A percentile compares a stretch with the other conserved stretches of the same genome.
phyloP scores from a whole-genome alignment of 306 rosid species.

The Arachis hypogaea region DNA sequence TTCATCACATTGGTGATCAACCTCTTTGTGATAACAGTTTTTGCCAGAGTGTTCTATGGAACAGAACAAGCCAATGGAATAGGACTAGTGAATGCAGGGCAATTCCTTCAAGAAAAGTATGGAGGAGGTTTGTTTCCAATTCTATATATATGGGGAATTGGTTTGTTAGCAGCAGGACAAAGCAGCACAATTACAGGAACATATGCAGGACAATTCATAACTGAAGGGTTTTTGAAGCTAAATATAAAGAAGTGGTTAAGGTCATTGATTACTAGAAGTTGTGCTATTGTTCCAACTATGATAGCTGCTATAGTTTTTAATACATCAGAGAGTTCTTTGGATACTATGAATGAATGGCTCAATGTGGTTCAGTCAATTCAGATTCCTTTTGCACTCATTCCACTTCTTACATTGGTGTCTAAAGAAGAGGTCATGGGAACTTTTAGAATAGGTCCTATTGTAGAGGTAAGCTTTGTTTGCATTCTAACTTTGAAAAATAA shows the following conservation, averaged over 20 bases:
- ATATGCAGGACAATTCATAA: constrained; percentile 76
- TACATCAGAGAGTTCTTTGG: constrained; percentile 70
- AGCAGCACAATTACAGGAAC: constrained; percentile 74
- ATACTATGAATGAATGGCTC: constrained; percentile 77
- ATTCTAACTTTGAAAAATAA: too few species aligned
- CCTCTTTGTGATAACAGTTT: constrained; percentile 64
- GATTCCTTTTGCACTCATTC: constrained; percentile 83
- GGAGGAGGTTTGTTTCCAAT: constrained; percentile 75
- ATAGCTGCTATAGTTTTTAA: constrained; percentile 65
- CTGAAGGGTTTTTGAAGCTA: constrained; percentile 65
- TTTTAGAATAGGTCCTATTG: constrained; percentile 63
- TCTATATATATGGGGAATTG: constrained; percentile 75
- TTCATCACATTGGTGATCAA: constrained; percentile 63
- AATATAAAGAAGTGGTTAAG: constrained; percentile 73
- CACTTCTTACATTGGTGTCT: constrained; percentile 75
- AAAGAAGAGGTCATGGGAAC: constrained; percentile 78
- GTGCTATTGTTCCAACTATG: constrained; percentile 80
- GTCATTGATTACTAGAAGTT: constrained; percentile 71
- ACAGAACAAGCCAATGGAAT: constrained; percentile 58
- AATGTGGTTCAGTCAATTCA: constrained; percentile 66
- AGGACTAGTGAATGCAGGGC: constrained; percentile 77
- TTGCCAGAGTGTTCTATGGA: constrained; percentile 65
- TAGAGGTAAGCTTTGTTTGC: constrained; percentile 49
- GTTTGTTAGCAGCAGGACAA: constrained; percentile 75
- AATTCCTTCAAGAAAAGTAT: constrained; percentile 61